These are phyloP conservation scores for Scheffersomyces illinoinensis DNA, from an alignment of 1,139 yeast species.

Conservation along the genomic window DNA sequence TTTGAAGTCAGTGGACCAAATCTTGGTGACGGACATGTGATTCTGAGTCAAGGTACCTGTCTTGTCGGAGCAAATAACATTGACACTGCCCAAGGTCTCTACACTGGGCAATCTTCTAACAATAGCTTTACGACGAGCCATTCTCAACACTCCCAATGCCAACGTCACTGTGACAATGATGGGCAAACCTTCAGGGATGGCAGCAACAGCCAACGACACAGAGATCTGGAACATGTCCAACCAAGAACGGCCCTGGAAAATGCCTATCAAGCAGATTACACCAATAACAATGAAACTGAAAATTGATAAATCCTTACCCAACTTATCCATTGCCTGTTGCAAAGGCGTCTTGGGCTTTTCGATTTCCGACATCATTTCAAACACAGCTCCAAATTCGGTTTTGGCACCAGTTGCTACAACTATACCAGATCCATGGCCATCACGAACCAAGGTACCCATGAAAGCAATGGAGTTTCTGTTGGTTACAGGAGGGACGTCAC, in stretches of 20 bases:
- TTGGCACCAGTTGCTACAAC: slow-evolving; percentile 88
- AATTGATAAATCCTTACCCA: slow-evolving; percentile 84
- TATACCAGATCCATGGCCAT: slow-evolving; percentile 89
- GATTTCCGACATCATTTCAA: slow-evolving; percentile 90
- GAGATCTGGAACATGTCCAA: slow-evolving; percentile 96
- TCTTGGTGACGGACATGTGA: slow-evolving; percentile 86
- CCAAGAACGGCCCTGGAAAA: slow-evolving; percentile 90
- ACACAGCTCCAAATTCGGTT: slow-evolving; percentile 86
- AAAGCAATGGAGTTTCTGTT: slow-evolving; percentile 78
- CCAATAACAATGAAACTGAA: slow-evolving; percentile 86
- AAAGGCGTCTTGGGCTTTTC: slow-evolving; percentile 96
- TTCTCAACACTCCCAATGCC: slow-evolving; percentile 91
- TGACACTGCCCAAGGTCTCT: slow-evolving; percentile 93
- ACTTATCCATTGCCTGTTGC: slow-evolving; percentile 89
- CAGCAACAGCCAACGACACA: slow-evolving; percentile 95
- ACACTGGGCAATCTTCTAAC: slow-evolving; percentile 92
- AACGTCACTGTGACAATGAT: slow-evolving; percentile 94
- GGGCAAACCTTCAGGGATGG: slow-evolving; percentile 97
- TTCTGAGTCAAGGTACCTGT: slow-evolving; percentile 95
- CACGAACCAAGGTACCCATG: slow-evolving; percentile 95
- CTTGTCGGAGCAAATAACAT: slow-evolving; percentile 92
- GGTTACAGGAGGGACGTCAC: slow-evolving; percentile 49
- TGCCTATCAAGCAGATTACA: slow-evolving; percentile 80
- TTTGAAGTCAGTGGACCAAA: slow-evolving; percentile 79
- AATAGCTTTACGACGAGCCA: slow-evolving; percentile 92